Base-by-base conservation (phyloP, 1,139 yeast species). In the Geotrichum fermentans region DNA sequence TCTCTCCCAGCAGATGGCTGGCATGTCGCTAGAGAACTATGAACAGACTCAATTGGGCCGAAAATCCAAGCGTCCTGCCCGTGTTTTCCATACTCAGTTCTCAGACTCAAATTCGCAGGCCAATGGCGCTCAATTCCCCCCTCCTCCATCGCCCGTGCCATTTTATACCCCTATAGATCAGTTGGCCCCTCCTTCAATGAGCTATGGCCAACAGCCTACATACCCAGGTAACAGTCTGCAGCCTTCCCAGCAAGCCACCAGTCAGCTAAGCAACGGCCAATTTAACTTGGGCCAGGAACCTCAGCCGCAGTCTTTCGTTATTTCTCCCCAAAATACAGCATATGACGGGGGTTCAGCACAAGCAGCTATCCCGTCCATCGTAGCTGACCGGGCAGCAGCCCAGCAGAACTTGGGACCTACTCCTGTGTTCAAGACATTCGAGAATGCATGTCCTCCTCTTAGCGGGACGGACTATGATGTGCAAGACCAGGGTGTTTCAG, bases 401-500 rank as follows among this genome's bases (percentile, higher is more conserved):
- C 88, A 83, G 61, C 63, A 65, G 64, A 53, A 79, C 69, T 63
- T 65, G 65, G 64, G 63, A 13, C 57, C 58, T 16, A 63, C 66
- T 41, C 73, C 73, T 44, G 67, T 77, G 2, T 88, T 84, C 62
- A 72, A 74, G 49, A 84, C 96, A 2, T 81, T 85, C 61, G 80
- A 81, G 60, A 81, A 85, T 58, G 80, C 85, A 2, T 76, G 78
- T 29, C 95, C 97, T 26, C 96, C 97, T 1, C 73, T 80, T 13
- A 83, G 95, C 0, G 86, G 92, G 1, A 79, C 89, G 1, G 83
- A 80, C 56, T 86, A 73, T 61, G 74, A 73, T 49, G 77, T 84
- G 2, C 71, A 78, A 17, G 97, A 92, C 62, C 95, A 89, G 62
- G 96, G 95, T 2, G 78, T 83, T 3, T 79, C 96, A 1, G 80